Percentiles rank a stretch among this genome's conserved stretches.
Conservation (phyloP, 2,329 filamentous ascomycete species). For the Fusarium domesticum region DNA sequence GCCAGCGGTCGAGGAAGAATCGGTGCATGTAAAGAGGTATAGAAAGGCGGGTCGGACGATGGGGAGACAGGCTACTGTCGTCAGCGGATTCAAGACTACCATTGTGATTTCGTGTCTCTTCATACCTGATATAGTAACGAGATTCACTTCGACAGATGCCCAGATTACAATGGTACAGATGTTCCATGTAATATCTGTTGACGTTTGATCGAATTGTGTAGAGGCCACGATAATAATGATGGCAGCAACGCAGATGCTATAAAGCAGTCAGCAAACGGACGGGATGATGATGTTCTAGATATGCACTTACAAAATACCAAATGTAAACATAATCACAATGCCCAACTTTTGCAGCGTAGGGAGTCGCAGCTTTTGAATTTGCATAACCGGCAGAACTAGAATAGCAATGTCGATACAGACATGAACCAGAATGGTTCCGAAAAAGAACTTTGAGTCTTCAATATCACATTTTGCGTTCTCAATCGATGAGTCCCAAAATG, state of each 20-base stretch:
- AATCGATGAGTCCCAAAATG: slow-evolving; percentile 17
- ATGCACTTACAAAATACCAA: slow-evolving; percentile 28
- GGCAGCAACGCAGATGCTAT: slow-evolving; percentile 20
- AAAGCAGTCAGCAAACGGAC: slow-evolving; percentile 21
- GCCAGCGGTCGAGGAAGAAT: background rate
- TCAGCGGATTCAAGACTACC: background rate
- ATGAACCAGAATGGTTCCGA: slow-evolving; percentile 33
- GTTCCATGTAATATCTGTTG: slow-evolving; percentile 20
- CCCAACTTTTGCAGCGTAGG: slow-evolving; percentile 22
- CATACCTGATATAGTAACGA: slow-evolving; percentile 22
- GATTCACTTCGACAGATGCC: slow-evolving; percentile 24
- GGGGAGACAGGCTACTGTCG: slow-evolving; percentile 20
- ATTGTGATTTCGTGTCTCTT: fast-evolving
- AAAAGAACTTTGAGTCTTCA: slow-evolving; percentile 34
- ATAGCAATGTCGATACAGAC: slow-evolving; percentile 33
- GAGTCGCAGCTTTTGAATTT: slow-evolving; percentile 31
- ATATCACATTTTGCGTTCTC: slow-evolving; percentile 13
- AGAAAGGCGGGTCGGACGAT: slow-evolving; percentile 18
- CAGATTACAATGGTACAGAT: slow-evolving; percentile 18
- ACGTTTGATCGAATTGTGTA: slow-evolving; percentile 11
- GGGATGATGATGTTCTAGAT: slow-evolving; percentile 18
- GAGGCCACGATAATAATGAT: slow-evolving; percentile 18
- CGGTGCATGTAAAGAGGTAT: slow-evolving; percentile 13
- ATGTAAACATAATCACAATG: slow-evolving; percentile 27
- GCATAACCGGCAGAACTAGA: slow-evolving; percentile 29